Conservation (phyloP, 2,329 filamentous ascomycete species). For the Corniculantispora saksenae region DNA sequence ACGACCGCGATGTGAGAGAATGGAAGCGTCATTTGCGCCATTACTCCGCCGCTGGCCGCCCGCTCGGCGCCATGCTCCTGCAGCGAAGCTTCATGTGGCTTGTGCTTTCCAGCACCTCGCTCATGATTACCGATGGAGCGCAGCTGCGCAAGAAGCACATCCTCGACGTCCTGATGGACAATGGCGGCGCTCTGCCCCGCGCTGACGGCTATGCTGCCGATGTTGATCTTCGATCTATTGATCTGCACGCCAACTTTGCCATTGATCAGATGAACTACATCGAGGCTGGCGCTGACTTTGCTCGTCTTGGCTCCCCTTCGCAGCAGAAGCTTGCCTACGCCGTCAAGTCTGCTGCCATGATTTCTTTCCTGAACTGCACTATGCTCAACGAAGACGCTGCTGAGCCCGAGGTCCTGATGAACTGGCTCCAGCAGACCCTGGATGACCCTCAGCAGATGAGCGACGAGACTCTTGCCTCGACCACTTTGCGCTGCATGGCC, state of each 20-base stretch:
- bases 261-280: slow-evolving; percentile 82
- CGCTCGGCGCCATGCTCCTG: slow-evolving; percentile 86
- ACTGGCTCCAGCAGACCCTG: slow-evolving; percentile 83
- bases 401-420: slow-evolving; percentile 75
- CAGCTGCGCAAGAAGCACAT: slow-evolving; percentile 63
- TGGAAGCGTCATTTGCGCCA: slow-evolving; percentile 87
- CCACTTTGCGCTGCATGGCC: slow-evolving; percentile 79
- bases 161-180: slow-evolving; percentile 71
- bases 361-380: slow-evolving; percentile 83
- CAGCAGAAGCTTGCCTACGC: slow-evolving; percentile 85
- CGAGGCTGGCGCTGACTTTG: slow-evolving; percentile 87
- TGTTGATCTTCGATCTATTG: slow-evolving; percentile 57
- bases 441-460: slow-evolving; percentile 80
- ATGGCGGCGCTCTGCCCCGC: slow-evolving; percentile 38
- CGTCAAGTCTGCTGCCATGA: slow-evolving; percentile 79
- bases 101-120: slow-evolving; percentile 74
- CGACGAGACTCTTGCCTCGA: slow-evolving; percentile 73
- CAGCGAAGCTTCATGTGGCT: slow-evolving; percentile 88
- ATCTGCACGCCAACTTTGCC: slow-evolving; percentile 70
- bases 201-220: slow-evolving; percentile 43
- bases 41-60: slow-evolving; percentile 77
- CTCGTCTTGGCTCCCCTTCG: slow-evolving; percentile 75
- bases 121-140: slow-evolving; percentile 66
- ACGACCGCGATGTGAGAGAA: slow-evolving; percentile 68
- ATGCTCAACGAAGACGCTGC: slow-evolving; percentile 79